phyloP scores from a whole-genome alignment of 495 filamentous ascomycete genomes.

The Cercophora sp. region DNA sequence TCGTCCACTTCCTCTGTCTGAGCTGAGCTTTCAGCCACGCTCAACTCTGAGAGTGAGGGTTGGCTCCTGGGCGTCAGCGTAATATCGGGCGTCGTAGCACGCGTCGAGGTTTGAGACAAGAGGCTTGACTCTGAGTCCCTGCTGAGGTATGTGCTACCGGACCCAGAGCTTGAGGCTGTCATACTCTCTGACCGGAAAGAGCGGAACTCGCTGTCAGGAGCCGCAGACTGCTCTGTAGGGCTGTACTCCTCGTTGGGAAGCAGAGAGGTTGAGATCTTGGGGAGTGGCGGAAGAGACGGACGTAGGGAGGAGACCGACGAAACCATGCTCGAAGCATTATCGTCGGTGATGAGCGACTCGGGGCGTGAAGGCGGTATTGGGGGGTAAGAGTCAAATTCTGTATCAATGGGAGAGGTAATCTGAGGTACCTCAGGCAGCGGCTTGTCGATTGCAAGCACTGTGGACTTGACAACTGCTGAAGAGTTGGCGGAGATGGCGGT shows the following conservation, averaged over 20 bases:
- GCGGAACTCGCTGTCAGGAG: slow-evolving; percentile 43
- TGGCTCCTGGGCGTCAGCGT: slow-evolving; percentile 40
- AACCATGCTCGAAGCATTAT: slow-evolving; percentile 29
- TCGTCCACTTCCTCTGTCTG: slow-evolving; percentile 72
- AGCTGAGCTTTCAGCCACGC: slow-evolving; percentile 54
- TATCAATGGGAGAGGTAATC: slow-evolving; percentile 19
- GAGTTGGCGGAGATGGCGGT: slow-evolving; percentile 23
- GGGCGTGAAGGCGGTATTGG: slow-evolving; percentile 37
- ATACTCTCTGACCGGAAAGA: slow-evolving; percentile 48
- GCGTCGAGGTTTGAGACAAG: slow-evolving; percentile 76
- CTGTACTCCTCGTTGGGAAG: slow-evolving; percentile 43
- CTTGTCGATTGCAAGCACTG: slow-evolving; percentile 38
- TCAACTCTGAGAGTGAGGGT: slow-evolving; percentile 53
- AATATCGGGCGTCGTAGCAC: slow-evolving; percentile 82
- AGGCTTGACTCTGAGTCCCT: slow-evolving; percentile 79
- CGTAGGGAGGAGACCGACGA: slow-evolving; percentile 42
- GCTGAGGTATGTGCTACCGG: slow-evolving; percentile 70
- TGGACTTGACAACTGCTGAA: slow-evolving; percentile 27
- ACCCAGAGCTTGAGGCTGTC: slow-evolving; percentile 50
- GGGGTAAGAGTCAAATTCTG: slow-evolving; percentile 22
- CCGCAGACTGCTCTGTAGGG: slow-evolving; percentile 39
- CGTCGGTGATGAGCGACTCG: slow-evolving; percentile 33
- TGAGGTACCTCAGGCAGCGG: slow-evolving; percentile 41
- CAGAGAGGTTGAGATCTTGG: slow-evolving; percentile 47
- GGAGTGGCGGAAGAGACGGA: slow-evolving; percentile 38